Evolutionary conservation across 345 rosid genomes (phyloP).

Genomic region (Pugionium dolabratum): DNA sequence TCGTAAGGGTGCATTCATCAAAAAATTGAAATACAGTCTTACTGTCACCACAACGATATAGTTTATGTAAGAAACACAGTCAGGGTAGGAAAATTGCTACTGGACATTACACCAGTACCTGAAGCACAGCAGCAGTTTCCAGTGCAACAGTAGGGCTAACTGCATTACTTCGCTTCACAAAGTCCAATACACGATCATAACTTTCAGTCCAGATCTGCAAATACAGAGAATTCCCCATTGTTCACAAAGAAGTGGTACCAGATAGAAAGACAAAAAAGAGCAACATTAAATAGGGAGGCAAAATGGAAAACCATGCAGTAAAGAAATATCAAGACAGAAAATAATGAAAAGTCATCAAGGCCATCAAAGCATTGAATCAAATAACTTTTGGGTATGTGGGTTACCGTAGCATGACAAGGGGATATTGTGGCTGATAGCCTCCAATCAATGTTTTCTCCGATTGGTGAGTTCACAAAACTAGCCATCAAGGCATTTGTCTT

Average conservation of each 20-base stretch:
- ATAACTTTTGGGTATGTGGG: conserved; percentile 6
- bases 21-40: conserved; percentile 17
- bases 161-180: conserved; percentile 92
- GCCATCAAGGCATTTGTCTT: conserved; percentile 92
- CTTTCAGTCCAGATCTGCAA: conserved; percentile 88
- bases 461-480: conserved; percentile 78
- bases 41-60: conserved; percentile 9
- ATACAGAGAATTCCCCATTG: conserved; percentile 25
- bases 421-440: conserved; percentile 89
- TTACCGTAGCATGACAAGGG: conserved; percentile 97
- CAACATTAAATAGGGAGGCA: background rate
- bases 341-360: conserved; percentile 3
- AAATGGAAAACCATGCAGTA: background rate
- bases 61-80: background rate
- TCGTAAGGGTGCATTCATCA: background rate
- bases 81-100: conserved; percentile 10
- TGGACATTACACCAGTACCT: conserved; percentile 59
- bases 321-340: conserved; percentile 15
- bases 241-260: conserved; percentile 18
- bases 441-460: conserved; percentile 95
- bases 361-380: background rate
- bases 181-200: conserved; percentile 81
- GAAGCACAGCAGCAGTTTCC: conserved; percentile 96
- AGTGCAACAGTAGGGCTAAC: conserved; percentile 90
- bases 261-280: conserved; percentile 13